These are phyloP conservation scores for Trypanosoma mega DNA, from an alignment of 208 protist species.

Conservation along the genomic window DNA sequence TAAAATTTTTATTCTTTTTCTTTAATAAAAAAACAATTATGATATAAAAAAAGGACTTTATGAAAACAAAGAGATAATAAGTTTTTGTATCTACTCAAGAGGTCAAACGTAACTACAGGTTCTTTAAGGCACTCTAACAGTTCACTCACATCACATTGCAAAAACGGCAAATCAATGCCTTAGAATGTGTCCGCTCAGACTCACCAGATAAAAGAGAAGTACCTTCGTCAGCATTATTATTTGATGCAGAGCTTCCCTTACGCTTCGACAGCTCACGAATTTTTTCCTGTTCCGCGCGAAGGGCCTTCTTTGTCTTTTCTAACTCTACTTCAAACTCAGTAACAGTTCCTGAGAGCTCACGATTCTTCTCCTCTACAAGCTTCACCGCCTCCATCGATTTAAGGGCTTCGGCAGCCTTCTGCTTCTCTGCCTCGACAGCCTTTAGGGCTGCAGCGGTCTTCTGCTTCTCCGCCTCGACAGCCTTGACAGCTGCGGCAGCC, in stretches of 20 bases:
- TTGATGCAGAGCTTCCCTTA: background rate
- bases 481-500: constrained; percentile 2
- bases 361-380: constrained; percentile 10
- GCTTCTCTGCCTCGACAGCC: constrained; percentile 1
- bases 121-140: too few species aligned
- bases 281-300: background rate
- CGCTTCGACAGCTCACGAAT: background rate
- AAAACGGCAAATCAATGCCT: constrained; percentile 7
- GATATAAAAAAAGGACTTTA: too few species aligned
- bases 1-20: too few species aligned
- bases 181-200: background rate
- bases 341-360: background rate
- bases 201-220: background rate
- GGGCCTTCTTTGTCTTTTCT: background rate
- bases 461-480: background rate
- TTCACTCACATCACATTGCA: constrained; percentile 29
- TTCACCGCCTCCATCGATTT: constrained; percentile 11
- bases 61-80: too few species aligned
- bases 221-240: background rate
- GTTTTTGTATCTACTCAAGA: too few species aligned
- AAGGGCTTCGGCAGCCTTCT: constrained; percentile 2
- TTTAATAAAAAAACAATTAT: too few species aligned
- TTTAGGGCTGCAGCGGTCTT: background rate
- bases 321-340: background rate
- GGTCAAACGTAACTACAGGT: too few species aligned